Evolutionary conservation across 1,139 yeast genomes (phyloP).

Genomic region (Nakaseomyces glabratus): DNA sequence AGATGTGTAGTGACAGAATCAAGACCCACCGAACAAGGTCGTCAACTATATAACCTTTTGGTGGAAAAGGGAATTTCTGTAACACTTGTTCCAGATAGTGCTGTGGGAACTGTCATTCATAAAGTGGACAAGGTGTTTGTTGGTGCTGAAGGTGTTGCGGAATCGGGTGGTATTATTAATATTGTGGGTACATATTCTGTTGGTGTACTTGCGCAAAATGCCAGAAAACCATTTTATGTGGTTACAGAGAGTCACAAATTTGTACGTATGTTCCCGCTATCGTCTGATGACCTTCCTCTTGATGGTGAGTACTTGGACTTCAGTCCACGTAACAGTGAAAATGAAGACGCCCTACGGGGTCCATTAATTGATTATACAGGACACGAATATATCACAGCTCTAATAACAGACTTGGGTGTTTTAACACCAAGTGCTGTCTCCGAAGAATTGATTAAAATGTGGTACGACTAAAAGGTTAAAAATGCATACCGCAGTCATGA

Average conservation of each 20-base stretch:
- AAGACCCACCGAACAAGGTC: conserved; percentile 77
- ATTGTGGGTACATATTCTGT: conserved; percentile 93
- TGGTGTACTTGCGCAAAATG: conserved; percentile 84
- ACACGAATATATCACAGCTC: conserved; percentile 88
- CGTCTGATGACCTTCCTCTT: conserved; percentile 84
- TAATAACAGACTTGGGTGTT: conserved; percentile 93
- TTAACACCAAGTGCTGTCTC: conserved; percentile 96
- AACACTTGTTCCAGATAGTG: conserved; percentile 81
- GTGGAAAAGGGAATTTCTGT: conserved; percentile 82
- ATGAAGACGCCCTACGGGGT: conserved; percentile 33
- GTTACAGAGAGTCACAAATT: conserved; percentile 94
- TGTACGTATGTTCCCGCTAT: conserved; percentile 88
- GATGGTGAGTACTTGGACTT: conserved; percentile 39
- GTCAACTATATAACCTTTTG: conserved; percentile 60
- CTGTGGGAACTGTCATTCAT: conserved; percentile 88
- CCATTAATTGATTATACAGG: conserved; percentile 86
- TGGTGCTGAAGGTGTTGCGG: conserved; percentile 99
- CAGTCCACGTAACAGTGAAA: conserved; percentile 32
- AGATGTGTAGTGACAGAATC: conserved; percentile 90
- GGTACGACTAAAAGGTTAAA: conserved; percentile 94
- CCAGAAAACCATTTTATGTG: conserved; percentile 88
- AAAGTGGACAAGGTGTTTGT: conserved; percentile 87
- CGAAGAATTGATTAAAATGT: conserved; percentile 93
- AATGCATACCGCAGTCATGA: too few species aligned
- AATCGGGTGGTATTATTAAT: conserved; percentile 95